Base-by-base conservation (phyloP, 169 alveolate species). In the Plasmodium gonderi region DNA sequence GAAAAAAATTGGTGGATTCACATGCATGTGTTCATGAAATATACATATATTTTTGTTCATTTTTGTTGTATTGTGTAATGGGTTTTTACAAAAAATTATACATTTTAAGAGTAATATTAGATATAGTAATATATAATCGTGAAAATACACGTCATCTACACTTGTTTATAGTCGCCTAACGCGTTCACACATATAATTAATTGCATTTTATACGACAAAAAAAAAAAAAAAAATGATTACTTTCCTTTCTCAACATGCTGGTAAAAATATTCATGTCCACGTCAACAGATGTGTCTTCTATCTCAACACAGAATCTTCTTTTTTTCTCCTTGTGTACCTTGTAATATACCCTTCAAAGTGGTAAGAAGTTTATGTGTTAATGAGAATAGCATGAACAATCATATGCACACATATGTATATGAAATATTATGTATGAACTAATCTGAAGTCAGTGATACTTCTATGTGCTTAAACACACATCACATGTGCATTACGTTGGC, bases 221-320 rank as follows among this genome's bases (percentile, higher is more conserved):
- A n/a, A 81, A 23, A 29, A 26, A 51, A 5, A 79, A 79, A 2
- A 79, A 49, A 17, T 79, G n/a, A 20, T 42, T 85, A 85, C 92
- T 74, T 74, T 85, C 85, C 42, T 72, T 85, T 54, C 92, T 69
- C 26, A 85, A 17, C 92, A 85, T 85, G 42, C 67, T 51, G 38
- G 44, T 85, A 40, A 85, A 85, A 64, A 33, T 36, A 33, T 85
- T 85, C 78, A 85, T 65, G n/a, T 85, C 85, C 26, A 74, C 78
- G 31, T 85, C 82, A 85, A 85, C 69, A 51, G 79, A 85, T 0
- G 92, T 85, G 45, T 85, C 92, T 72, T 85, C 92, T 49, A 85
- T 85, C 65, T 85, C 92, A 74, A 85, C 92, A 31, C 92, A 85
- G 33, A 85, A 85, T 26, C 49, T 75, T 74, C 85, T 23, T 14